These are phyloP conservation scores for Microcyclospora pomicola DNA, from an alignment of 2,329 filamentous ascomycete species.

Conservation along the genomic window DNA sequence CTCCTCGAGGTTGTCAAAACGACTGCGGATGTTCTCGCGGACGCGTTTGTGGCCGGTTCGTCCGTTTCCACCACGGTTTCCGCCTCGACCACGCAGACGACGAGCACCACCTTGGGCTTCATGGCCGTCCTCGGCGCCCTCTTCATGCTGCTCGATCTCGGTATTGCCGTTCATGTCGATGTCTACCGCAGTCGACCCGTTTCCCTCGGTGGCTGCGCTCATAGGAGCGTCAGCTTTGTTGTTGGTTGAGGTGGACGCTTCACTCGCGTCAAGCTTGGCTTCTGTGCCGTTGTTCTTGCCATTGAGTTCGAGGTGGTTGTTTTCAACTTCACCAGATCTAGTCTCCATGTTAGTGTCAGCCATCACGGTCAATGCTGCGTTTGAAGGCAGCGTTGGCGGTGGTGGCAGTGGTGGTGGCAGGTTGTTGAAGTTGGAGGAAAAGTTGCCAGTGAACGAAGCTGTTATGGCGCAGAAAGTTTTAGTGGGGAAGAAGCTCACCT, in stretches of 20 bases:
- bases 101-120: background rate
- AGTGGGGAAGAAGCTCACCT: too few species aligned
- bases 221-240: background rate
- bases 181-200: background rate
- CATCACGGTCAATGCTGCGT: too few species aligned
- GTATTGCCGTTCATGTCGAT: background rate
- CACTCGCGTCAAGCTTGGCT: too few species aligned
- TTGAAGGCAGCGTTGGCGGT: too few species aligned
- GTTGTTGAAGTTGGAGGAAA: too few species aligned
- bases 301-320: too few species aligned
- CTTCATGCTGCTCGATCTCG: background rate
- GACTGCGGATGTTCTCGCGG: conserved; percentile 9
- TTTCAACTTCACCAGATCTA: too few species aligned
- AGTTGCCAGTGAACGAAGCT: too few species aligned
- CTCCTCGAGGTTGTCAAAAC: conserved; percentile 42
- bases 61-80: conserved; percentile 1
- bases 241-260: background rate
- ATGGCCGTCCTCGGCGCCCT: background rate
- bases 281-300: too few species aligned
- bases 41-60: conserved; percentile 4
- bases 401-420: too few species aligned
- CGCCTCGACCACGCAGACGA: background rate
- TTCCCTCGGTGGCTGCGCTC: background rate
- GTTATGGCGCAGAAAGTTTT: too few species aligned
- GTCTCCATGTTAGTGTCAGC: too few species aligned